Conservation (phyloP, 306 rosid species). For the Dryas octopetala region DNA sequence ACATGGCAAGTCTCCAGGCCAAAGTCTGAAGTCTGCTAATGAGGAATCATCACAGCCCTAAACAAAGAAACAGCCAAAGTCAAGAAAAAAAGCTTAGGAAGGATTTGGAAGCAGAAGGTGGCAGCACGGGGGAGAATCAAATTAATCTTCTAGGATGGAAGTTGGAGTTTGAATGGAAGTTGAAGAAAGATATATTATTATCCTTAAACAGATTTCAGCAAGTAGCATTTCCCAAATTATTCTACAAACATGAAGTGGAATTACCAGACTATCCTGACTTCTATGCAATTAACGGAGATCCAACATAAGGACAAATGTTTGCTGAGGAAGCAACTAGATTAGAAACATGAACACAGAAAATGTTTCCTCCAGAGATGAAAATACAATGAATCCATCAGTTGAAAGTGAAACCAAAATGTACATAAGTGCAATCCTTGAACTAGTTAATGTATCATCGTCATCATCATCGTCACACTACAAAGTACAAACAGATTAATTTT, state of each 20-base stretch:
- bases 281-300: not conserved
- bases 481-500: conserved; percentile 3
- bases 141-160: conserved; percentile 1
- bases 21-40: conserved; percentile 41
- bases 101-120: conserved; percentile 3
- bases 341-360: not conserved
- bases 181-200: not conserved
- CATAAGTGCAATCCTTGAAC: conserved; percentile 8
- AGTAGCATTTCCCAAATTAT: conserved; percentile 2
- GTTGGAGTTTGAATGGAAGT: not conserved
- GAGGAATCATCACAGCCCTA: conserved; percentile 73
- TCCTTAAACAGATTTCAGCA: conserved; percentile 20
- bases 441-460: not conserved
- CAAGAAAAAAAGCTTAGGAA: conserved; percentile 30
- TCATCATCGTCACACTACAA: conserved; percentile 7
- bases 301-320: not conserved
- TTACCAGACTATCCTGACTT: not conserved
- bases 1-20: conserved; percentile 58
- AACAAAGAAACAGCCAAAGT: conserved; percentile 57
- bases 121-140: not conserved
- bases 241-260: not conserved
- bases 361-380: not conserved
- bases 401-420: conserved; percentile 22
- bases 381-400: conserved; percentile 13
- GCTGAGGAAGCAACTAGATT: not conserved